Evolutionary conservation across 225 moss, liverwort and hornwort species (phyloP).

Genomic region (Sphagnum contortum): DNA sequence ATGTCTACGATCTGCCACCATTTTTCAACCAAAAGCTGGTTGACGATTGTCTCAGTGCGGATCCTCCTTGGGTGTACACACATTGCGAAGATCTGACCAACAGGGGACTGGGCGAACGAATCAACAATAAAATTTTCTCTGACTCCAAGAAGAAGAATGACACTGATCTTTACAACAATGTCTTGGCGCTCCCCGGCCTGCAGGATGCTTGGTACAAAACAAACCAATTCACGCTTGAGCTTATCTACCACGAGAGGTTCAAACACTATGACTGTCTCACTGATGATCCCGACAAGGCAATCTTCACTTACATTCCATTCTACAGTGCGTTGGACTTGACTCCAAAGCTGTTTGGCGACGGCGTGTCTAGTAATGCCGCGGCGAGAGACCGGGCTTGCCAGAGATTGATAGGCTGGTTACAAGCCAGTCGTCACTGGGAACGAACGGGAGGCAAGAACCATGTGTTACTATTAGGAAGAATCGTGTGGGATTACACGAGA

Average conservation of each 20-base stretch:
- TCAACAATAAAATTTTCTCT: neutral
- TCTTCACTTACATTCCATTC: conserved; percentile 14
- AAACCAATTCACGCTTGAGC: conserved; percentile 11
- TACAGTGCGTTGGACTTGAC: conserved; percentile 10
- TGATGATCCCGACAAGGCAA: conserved; percentile 5
- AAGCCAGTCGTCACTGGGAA: conserved; percentile 2
- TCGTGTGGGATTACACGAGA: conserved; percentile 15
- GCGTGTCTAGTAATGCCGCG: neutral
- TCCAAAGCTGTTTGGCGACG: neutral
- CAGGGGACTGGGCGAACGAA: conserved; percentile 3
- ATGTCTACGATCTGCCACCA: conserved; percentile 8
- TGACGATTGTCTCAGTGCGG: neutral
- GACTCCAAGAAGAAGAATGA: neutral
- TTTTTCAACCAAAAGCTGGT: conserved; percentile 2
- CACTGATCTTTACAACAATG: neutral
- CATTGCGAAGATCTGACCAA: neutral
- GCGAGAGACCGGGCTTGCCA: conserved; percentile 4
- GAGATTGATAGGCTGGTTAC: conserved; percentile 13
- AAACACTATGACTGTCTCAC: conserved; percentile 12
- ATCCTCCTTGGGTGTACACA: neutral
- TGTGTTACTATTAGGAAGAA: conserved; percentile 11
- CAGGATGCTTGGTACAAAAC: conserved; percentile 10
- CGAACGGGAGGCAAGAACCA: conserved; percentile 5
- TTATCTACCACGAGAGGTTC: conserved; percentile 11
- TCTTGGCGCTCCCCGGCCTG: conserved; percentile 1